Base-by-base conservation (phyloP, 1,284 basidiomycete genomes). In the Cryptococcus sp. region DNA sequence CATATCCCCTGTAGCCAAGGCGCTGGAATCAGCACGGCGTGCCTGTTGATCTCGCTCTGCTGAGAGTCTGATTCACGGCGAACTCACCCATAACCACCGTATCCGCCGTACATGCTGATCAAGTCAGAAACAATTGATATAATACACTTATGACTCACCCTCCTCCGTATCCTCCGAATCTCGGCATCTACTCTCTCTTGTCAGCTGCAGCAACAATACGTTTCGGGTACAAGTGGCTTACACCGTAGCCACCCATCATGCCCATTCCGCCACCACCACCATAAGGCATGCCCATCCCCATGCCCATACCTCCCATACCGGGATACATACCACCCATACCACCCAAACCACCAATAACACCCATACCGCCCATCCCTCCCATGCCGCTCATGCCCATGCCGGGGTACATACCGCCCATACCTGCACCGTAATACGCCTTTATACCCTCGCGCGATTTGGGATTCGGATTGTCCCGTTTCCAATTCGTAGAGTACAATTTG, bases 381-480 rank as follows among this genome's bases (percentile, higher is more conserved):
- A 44, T 39, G 8, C 26, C 38, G 6, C n/a, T 23, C 39, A 16
- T 19, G 3, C 45, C 46, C 49, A 51, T 51, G 7, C 49, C 49
- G 17, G 54, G 54, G 44, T 60, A 60, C 61, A 64, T 64, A 16
- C 54, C 58, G 19, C 41, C 46, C 60, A 62, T 62, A 3, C 56
- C 56, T 46, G 51, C 49, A 39, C 62, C 65, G 57, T 70, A 72
- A 25, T 55, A 65, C 17, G 68, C 63, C 70, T 72, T 46, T 45
- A 50, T 15, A 0, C 54, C 63, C 17, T 56, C 65, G 13, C 55
- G 46, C 16, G 63, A 49, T 64, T 64, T 69, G 11, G 57, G 63
- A 50, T 67, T 67, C 16, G 59, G 64, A 54, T 70, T 66, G 34
- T 55, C 63, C 19, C 11, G 29, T 70, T 70, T 63, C 69, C 69